Percentiles rank a stretch among this genome's conserved stretches.
These are phyloP conservation scores for Cordyceps javanica DNA, from an alignment of 2,329 filamentous ascomycete genomes.

Conservation along the genomic window DNA sequence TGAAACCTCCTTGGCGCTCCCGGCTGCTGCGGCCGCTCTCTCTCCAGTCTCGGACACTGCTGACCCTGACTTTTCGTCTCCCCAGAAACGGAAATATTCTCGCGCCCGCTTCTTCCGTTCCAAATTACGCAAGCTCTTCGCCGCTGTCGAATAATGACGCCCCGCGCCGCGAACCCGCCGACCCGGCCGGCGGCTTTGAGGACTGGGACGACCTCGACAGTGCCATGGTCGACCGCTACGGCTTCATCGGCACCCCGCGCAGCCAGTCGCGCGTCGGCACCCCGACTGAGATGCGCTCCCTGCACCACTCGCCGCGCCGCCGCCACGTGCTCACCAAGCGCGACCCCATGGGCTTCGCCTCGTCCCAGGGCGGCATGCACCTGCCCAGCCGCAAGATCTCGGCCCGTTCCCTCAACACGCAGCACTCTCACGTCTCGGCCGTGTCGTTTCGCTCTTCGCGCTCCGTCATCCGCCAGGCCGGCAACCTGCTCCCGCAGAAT, in stretches of 20 bases:
- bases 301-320: slow-evolving; percentile 39
- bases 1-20: slow-evolving; percentile 43
- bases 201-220: slow-evolving; percentile 61
- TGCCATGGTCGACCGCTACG: slow-evolving; percentile 59
- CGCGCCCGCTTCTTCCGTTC: slow-evolving; percentile 29
- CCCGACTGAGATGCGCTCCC: slow-evolving; percentile 35
- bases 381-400: slow-evolving; percentile 50
- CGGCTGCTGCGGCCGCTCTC: slow-evolving; percentile 5
- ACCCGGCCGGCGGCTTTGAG: slow-evolving; percentile 54
- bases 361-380: slow-evolving; percentile 33
- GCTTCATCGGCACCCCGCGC: slow-evolving; percentile 52
- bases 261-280: slow-evolving; percentile 36
- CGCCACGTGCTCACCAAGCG: slow-evolving; percentile 39
- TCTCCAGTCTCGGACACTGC: slow-evolving; percentile 3
- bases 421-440: slow-evolving; percentile 46
- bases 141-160: slow-evolving; percentile 35
- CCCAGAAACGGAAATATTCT: slow-evolving; percentile 16
- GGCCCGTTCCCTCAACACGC: slow-evolving; percentile 52
- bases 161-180: slow-evolving; percentile 33
- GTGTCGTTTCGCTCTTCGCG: slow-evolving; percentile 47
- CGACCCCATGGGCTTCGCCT: slow-evolving; percentile 28
- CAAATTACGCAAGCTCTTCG: slow-evolving; percentile 38
- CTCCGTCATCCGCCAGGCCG: slow-evolving; percentile 50
- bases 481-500: slow-evolving; percentile 56
- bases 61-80: neutral